Conservation (phyloP, 2,329 filamentous ascomycete species). For the Sclerotinia subarctica region DNA sequence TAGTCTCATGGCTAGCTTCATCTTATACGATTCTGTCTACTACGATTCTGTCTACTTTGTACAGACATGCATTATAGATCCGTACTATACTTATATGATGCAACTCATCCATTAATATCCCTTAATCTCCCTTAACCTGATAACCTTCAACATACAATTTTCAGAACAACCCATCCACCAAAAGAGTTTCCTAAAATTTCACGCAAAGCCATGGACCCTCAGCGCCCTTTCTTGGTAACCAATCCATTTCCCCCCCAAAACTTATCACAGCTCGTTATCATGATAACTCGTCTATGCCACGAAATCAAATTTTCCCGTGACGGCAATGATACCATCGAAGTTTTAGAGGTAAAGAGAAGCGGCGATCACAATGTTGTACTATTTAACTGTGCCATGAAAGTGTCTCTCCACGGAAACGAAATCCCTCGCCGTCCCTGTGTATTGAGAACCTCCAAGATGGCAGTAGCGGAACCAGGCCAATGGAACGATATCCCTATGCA, state of each 20-base stretch:
- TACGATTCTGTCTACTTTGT: neutral
- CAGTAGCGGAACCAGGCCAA: too few relatives aligned
- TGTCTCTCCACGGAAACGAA: fast-evolving
- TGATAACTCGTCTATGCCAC: neutral
- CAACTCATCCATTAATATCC: neutral
- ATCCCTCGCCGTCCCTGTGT: neutral
- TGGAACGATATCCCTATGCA: neutral
- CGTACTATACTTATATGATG: neutral
- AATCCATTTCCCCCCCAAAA: neutral
- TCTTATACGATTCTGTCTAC: neutral
- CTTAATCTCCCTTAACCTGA: neutral
- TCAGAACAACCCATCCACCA: neutral
- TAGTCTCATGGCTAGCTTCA: neutral
- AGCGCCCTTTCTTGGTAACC: neutral
- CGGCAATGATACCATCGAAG: neutral
- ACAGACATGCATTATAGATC: neutral
- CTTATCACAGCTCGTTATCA: neutral
- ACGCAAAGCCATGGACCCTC: neutral
- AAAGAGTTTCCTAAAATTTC: neutral
- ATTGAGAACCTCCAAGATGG: neutral
- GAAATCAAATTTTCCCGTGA: neutral
- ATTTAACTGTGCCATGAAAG: neutral
- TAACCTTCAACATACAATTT: neutral
- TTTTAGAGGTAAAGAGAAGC: neutral
- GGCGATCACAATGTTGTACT: neutral